Conservation (phyloP, 148 eudicot genomes). For the Vaccinium vitisidaea region DNA sequence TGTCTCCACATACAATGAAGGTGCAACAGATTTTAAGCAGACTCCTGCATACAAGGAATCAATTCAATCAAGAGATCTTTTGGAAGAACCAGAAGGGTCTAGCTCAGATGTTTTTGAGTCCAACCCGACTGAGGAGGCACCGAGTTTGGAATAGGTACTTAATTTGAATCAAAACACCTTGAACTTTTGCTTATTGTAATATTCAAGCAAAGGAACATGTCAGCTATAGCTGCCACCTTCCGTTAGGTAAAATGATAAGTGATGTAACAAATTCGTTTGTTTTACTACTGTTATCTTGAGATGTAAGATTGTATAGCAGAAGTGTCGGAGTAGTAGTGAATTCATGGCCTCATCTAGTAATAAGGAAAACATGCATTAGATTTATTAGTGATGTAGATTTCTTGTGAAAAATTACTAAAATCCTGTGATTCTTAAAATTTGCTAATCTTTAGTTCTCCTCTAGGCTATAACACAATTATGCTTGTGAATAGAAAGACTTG, state of each 20-base stretch:
- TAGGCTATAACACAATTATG: background rate
- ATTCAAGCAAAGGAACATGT: constrained; percentile 6
- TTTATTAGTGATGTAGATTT: background rate
- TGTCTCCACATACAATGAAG: constrained; percentile 89
- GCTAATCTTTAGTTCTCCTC: background rate
- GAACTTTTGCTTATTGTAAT: too few relatives aligned
- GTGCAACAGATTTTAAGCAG: constrained; percentile 90
- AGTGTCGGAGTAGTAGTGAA: background rate
- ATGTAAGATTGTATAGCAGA: background rate
- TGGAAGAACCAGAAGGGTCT: constrained; percentile 72
- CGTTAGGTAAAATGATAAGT: background rate
- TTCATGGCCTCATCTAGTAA: background rate
- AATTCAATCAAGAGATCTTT: constrained; percentile 60
- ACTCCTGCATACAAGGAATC: constrained; percentile 92
- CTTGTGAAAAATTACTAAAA: background rate
- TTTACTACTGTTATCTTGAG: background rate
- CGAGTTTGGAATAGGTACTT: constrained; percentile 61
- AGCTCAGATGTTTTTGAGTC: constrained; percentile 78
- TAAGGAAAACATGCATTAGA: background rate
- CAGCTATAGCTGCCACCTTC: background rate
- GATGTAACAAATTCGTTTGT: background rate
- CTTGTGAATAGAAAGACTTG: background rate
- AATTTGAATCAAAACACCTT: background rate
- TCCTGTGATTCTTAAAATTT: background rate
- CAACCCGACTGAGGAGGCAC: constrained; percentile 88